A percentile compares a stretch with the other conserved stretches of the same genome.
These are phyloP conservation scores for Phanerochaete carnosa DNA, from an alignment of 768 basidiomycete species.

Conservation along the genomic window DNA sequence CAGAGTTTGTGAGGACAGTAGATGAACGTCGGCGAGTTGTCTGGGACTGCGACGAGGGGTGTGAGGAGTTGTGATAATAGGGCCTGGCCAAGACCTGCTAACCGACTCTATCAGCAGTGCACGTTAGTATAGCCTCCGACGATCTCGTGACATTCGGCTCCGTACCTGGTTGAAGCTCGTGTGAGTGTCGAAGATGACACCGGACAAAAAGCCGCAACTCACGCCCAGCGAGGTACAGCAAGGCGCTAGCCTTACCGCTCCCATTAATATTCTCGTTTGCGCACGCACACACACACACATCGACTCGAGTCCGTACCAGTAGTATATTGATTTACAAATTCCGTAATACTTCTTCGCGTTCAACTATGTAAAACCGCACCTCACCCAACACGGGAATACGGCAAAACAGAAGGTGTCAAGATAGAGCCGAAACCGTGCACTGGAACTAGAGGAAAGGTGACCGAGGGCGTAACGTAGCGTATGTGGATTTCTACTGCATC, in stretches of 20 bases:
- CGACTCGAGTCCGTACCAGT: background rate
- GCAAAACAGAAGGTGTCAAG: conserved; percentile 6
- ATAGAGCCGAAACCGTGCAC: conserved; percentile 29
- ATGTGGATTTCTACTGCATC: conserved; percentile 25
- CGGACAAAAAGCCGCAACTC: too few species aligned
- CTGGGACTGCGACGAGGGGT: background rate
- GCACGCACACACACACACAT: background rate
- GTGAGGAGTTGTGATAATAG: background rate
- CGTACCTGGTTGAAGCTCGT: background rate
- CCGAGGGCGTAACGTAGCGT: conserved; percentile 24
- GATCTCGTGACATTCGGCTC: background rate
- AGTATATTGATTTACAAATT: conserved; percentile 16
- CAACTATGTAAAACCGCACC: conserved; percentile 8
- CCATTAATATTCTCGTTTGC: too few species aligned
- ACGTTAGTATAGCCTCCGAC: background rate
- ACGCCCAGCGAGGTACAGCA: too few species aligned
- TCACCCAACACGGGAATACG: conserved; percentile 7
- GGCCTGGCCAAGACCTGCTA: background rate
- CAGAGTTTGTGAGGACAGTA: background rate
- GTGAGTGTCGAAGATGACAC: too few species aligned
- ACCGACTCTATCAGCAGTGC: background rate
- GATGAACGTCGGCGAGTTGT: background rate
- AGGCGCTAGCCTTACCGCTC: too few species aligned
- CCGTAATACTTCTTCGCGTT: conserved; percentile 9
- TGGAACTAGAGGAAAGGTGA: conserved; percentile 13